These are phyloP conservation scores for Anthostomella pinea DNA, from an alignment of 2,329 filamentous ascomycete genomes.

Conservation along the genomic window DNA sequence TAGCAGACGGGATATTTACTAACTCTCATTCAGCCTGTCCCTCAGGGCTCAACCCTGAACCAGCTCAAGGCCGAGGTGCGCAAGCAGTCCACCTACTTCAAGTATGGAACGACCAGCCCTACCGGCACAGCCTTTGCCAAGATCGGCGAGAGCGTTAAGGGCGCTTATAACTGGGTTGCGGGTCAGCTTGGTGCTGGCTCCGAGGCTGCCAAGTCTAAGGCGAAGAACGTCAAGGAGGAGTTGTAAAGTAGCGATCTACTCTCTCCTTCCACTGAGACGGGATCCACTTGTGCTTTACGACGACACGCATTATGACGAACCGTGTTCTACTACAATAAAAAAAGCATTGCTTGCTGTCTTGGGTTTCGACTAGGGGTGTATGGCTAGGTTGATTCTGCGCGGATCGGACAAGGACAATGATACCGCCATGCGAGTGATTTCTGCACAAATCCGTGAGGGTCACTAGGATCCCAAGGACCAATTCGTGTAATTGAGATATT, in stretches of 20 bases:
- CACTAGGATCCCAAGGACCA: no score
- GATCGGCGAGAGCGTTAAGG: conserved; percentile 48
- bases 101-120: conserved; percentile 68
- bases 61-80: conserved; percentile 69
- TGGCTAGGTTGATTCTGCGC: not conserved
- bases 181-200: conserved; percentile 48
- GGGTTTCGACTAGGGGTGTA: conserved; percentile 1
- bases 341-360: conserved; percentile 8
- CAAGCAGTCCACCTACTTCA: conserved; percentile 73
- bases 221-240: conserved; percentile 45
- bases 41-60: conserved; percentile 66
- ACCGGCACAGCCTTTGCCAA: conserved; percentile 64
- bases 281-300: conserved; percentile 5
- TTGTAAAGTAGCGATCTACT: conserved; percentile 35
- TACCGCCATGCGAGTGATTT: no score
- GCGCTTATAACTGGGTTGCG: conserved; percentile 50
- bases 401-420: not conserved
- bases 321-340: not conserved
- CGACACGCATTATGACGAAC: conserved; percentile 5
- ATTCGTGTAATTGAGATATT: no score
- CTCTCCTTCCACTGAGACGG: not conserved
- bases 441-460: no score
- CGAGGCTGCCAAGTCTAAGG: conserved; percentile 48
- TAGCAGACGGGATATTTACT: conserved; percentile 19
- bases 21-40: conserved; percentile 41